phyloP scores from a whole-genome alignment of 2,329 filamentous ascomycete genomes.

The Ceratocystis colombiana region DNA sequence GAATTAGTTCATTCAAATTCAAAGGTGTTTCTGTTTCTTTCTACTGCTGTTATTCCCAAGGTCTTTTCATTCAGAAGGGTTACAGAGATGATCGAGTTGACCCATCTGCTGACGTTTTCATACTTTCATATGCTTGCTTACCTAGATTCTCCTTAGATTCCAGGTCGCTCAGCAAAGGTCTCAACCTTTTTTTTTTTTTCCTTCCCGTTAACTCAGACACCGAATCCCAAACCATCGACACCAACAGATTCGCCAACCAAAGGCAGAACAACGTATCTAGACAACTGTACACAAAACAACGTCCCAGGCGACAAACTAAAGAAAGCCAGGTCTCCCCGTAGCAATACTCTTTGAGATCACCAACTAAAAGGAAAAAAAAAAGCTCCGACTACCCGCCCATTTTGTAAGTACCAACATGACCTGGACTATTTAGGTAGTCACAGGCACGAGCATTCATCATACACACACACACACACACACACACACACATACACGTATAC shows the following conservation, averaged over 20 bases:
- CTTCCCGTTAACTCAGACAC: constrained; percentile 14
- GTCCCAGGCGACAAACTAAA: background rate
- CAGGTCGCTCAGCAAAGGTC: background rate
- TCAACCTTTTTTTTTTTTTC: constrained; percentile 4
- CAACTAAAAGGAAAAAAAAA: background rate
- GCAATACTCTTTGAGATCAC: background rate
- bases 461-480: background rate
- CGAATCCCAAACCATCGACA: background rate
- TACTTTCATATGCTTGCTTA: background rate
- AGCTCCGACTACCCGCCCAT: background rate
- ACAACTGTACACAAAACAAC: background rate
- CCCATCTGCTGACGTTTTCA: constrained; percentile 9
- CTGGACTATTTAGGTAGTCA: background rate
- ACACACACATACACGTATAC: background rate
- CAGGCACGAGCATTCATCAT: background rate
- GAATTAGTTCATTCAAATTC: constrained; percentile 5
- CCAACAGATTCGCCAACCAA: background rate
- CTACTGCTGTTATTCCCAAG: background rate
- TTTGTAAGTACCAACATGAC: background rate
- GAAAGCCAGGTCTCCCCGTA: background rate
- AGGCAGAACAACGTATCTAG: background rate
- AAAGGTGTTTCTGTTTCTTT: background rate
- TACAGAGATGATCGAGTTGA: constrained; percentile 8
- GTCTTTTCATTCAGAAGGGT: background rate
- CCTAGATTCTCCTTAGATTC: constrained; percentile 6